A percentile compares a stretch with the other conserved stretches of the same genome.
These are phyloP conservation scores for Citrullus mucosospermus DNA, from an alignment of 306 rosid genomes.

Conservation along the genomic window DNA sequence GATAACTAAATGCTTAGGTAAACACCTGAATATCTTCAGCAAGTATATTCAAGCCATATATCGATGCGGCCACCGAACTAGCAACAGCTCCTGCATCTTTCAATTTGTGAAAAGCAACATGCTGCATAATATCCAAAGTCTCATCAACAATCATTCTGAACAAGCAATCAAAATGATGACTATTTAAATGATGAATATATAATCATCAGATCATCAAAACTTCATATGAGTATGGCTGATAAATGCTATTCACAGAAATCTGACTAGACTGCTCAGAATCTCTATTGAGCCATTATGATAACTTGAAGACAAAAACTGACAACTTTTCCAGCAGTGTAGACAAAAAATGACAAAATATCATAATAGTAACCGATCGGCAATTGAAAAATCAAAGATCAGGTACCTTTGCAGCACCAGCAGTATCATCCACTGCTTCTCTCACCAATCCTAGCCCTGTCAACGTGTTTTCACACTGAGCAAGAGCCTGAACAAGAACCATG, in stretches of 20 bases:
- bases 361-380: background rate
- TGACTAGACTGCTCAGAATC: background rate
- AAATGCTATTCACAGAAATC: background rate
- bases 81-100: conserved; percentile 92
- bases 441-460: conserved; percentile 66
- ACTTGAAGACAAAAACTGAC: background rate
- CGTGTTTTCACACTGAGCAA: conserved; percentile 93
- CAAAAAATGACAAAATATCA: background rate
- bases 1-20: background rate
- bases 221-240: background rate
- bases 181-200: background rate
- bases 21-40: conserved; percentile 87
- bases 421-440: conserved; percentile 84
- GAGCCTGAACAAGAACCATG: conserved; percentile 54
- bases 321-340: background rate
- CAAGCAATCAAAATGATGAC: conserved; percentile 3
- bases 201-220: background rate
- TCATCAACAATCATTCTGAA: conserved; percentile 18
- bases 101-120: conserved; percentile 53
- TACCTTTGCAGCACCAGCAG: conserved; percentile 98
- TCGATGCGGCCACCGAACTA: conserved; percentile 64
- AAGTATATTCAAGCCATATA: conserved; percentile 69
- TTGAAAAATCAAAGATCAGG: conserved; percentile 15
- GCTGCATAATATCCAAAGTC: conserved; percentile 32
- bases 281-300: background rate